Evolutionary conservation across 257 asterid species (phyloP).

Genomic region (Haberlea rhodopensis): DNA sequence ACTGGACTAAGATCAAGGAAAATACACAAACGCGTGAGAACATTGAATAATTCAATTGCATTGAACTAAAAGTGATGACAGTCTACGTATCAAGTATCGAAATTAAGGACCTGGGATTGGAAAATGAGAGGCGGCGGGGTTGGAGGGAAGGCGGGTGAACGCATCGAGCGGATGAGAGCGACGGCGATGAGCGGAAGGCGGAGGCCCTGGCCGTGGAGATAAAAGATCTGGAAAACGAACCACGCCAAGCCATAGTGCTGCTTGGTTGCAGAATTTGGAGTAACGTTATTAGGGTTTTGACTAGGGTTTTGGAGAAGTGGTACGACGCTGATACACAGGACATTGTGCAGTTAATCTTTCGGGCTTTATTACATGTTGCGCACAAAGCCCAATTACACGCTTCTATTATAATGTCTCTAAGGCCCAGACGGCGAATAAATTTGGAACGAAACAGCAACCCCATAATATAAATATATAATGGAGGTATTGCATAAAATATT

Average conservation of each 20-base stretch:
- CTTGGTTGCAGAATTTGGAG: constrained; percentile 7
- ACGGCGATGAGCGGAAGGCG: constrained; percentile 66
- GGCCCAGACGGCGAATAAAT: no score
- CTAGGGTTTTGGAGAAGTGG: constrained; percentile 37
- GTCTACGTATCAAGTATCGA: not conserved
- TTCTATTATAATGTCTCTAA: not conserved
- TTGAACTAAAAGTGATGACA: not conserved
- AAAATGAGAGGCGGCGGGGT: constrained; percentile 66
- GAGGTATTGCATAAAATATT: no score
- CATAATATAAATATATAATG: no score
- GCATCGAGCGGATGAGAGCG: constrained; percentile 39
- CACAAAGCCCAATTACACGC: not conserved
- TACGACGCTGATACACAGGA: constrained; percentile 27
- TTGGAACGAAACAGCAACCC: no score
- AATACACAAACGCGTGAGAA: not conserved
- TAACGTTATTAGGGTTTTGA: constrained; percentile 35
- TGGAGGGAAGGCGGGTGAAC: constrained; percentile 54
- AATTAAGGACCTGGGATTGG: constrained; percentile 64
- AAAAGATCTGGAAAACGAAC: constrained; percentile 72
- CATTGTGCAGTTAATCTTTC: not conserved
- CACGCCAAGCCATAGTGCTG: constrained; percentile 83
- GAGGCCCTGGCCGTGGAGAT: constrained; percentile 66
- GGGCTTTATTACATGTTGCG: not conserved
- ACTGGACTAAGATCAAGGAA: constrained; percentile 9
- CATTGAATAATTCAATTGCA: not conserved